phyloP scores from a whole-genome alignment of 2,329 filamentous ascomycete species.

The Colletotrichum filicis region DNA sequence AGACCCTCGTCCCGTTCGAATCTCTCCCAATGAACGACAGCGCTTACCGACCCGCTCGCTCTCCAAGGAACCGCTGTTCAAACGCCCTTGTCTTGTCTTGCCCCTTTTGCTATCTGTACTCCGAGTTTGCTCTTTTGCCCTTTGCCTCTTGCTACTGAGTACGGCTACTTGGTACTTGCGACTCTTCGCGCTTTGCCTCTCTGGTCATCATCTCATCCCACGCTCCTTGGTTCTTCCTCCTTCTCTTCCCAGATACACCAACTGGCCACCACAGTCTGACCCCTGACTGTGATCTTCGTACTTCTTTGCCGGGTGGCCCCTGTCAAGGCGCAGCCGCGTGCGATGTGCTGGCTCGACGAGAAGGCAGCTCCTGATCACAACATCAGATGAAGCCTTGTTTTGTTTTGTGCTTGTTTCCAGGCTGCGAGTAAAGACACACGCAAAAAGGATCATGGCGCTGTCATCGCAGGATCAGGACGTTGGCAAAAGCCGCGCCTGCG shows the following conservation, averaged over 20 bases:
- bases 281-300: constrained; percentile 27
- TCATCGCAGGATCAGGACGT: constrained; percentile 18
- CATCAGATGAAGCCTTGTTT: constrained; percentile 33
- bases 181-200: constrained; percentile 8
- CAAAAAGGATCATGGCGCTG: constrained; percentile 32
- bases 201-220: constrained; percentile 23
- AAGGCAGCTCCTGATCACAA: constrained; percentile 20
- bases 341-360: constrained; percentile 31
- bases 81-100: neutral
- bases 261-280: constrained; percentile 9
- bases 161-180: neutral
- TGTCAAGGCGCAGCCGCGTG: constrained; percentile 18
- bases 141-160: neutral
- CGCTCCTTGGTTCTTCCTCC: no score
- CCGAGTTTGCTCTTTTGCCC: neutral
- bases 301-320: constrained; percentile 13
- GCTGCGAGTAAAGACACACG: constrained; percentile 16
- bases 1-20: constrained; percentile 11
- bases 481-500: constrained; percentile 4
- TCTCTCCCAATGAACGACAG: constrained; percentile 15
- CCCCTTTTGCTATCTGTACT: neutral
- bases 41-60: constrained; percentile 13
- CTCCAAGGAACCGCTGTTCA: neutral
- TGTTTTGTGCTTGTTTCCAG: constrained; percentile 34
- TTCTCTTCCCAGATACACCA: constrained; percentile 1